These are phyloP conservation scores for Echium plantagineum DNA, from an alignment of 257 asterid species.

Conservation along the genomic window DNA sequence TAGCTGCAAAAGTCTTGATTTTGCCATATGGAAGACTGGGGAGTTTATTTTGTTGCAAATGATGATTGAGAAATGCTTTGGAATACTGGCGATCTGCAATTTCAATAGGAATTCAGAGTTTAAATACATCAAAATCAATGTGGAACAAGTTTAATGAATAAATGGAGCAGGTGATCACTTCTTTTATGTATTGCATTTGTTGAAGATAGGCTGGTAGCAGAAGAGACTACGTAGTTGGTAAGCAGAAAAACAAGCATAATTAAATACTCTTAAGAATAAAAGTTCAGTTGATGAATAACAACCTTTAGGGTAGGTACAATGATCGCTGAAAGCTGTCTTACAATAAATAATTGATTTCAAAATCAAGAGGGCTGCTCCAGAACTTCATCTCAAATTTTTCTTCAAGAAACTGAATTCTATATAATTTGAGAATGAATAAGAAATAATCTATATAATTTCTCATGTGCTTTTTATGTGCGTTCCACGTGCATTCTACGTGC, in stretches of 20 bases:
- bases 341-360: no score
- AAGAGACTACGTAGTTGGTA: constrained; percentile 6
- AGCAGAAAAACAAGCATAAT: background rate
- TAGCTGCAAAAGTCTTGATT: constrained; percentile 11
- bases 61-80: constrained; percentile 6
- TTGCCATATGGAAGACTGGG: constrained; percentile 11
- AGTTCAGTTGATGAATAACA: background rate
- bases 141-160: background rate
- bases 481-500: no score
- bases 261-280: background rate
- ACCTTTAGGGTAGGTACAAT: background rate
- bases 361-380: background rate
- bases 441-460: no score
- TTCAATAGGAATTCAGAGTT: background rate
- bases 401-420: background rate
- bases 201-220: constrained; percentile 13
- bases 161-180: constrained; percentile 44
- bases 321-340: background rate
- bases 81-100: background rate
- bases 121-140: background rate
- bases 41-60: background rate
- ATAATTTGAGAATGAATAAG: no score
- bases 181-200: constrained; percentile 20
- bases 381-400: background rate
- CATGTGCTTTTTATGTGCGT: no score